A percentile compares a stretch with the other conserved stretches of the same genome.
Conservation (phyloP, 352 stramenopile genomes). For the Pythium scleroteichum region DNA sequence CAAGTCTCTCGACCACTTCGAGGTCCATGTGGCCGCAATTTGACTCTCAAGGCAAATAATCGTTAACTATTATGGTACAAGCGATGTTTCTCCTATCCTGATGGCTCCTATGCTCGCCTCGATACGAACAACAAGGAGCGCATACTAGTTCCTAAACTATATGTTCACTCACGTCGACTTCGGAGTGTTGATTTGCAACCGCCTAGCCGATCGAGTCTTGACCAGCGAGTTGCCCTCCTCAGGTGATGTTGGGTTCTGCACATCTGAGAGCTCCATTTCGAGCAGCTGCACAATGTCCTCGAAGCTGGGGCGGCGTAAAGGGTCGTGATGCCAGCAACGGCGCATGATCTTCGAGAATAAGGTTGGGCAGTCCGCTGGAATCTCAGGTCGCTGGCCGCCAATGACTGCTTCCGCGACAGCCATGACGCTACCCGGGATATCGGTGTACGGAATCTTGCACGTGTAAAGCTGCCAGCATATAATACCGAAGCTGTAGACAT, state of each 20-base stretch:
- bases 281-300: conserved; percentile 80
- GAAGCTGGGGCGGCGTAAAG: conserved; percentile 66
- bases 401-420: conserved; percentile 76
- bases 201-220: conserved; percentile 18
- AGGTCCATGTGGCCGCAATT: too few species aligned
- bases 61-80: conserved; percentile 18
- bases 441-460: conserved; percentile 64
- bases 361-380: conserved; percentile 56
- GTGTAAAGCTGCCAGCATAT: conserved; percentile 86
- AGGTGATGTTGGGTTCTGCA: conserved; percentile 29
- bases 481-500: conserved; percentile 86
- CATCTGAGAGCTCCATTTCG: conserved; percentile 65
- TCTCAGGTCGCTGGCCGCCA: conserved; percentile 55
- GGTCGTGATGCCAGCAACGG: conserved; percentile 74
- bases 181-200: conserved; percentile 19
- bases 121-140: background rate
- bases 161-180: conserved; percentile 3
- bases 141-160: conserved; percentile 3
- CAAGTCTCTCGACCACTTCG: background rate
- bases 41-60: background rate
- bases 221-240: background rate
- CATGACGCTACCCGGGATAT: conserved; percentile 78
- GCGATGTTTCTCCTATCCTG: background rate
- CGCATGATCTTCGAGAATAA: conserved; percentile 85
- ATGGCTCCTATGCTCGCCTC: background rate